Base-by-base conservation (phyloP, 495 filamentous ascomycete genomes). In the Staphylotrichum longicolle region DNA sequence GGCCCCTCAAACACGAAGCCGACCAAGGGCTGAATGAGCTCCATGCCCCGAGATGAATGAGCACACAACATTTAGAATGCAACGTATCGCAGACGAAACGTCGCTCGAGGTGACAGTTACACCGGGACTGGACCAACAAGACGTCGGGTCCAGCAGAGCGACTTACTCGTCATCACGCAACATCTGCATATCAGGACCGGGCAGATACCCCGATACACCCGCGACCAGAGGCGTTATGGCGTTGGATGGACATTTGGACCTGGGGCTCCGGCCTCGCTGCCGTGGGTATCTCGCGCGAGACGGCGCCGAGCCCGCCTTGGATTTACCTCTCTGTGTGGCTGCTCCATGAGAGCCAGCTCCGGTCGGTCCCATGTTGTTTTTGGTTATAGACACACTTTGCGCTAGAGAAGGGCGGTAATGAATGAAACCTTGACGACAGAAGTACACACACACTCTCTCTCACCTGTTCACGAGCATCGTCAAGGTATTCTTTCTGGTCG, bases 21-120 rank as follows among this genome's bases (percentile, higher is more conserved):
- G 14, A 15, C n/a, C 34, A 65, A 65, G 58, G 54, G 47, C 37
- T 61, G 59, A 58, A 33, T 41, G 49, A 54, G 11, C 27, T 15
- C 32, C 9, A 27, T 5, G 34, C 3, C 7, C 7, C 7, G 20
- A 6, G 10, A 7, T 9, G 3, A 33, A 39, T 52, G 39, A 55
- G 14, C 6, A 30, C 30, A 12, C n/a, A 42, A 9, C 9, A 42
- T 46, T 46, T 46, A 46, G 44, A 10, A 55, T 10, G 7, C 10
- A 12, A 37, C 35, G 20, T 14, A 7, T 32, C n/a, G 53, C 47
- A 30, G 42, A 40, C 35, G n/a, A 11, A 11, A 30, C 14, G 30
- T 20, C 42, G 32, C 42, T 8, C 10, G 3, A 15, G 9, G 55
- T 30, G 44, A 11, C 14, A 48, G 11, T 3, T 8, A 32, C 12